Evolutionary conservation across 2,329 filamentous ascomycete genomes (phyloP).

Genomic region (Helotiales sp.): DNA sequence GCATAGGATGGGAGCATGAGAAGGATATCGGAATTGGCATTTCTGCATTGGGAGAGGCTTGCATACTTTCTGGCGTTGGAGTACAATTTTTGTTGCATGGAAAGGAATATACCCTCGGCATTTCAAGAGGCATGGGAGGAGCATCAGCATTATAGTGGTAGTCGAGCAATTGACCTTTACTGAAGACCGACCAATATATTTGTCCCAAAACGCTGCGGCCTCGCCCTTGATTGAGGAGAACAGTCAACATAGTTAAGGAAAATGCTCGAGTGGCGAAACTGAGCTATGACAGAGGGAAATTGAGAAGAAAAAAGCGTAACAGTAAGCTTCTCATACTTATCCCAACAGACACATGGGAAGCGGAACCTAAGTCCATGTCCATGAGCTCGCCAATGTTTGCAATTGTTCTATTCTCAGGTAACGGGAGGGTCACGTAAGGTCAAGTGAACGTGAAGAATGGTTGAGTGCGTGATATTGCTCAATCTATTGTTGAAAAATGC

Average conservation of each 20-base stretch:
- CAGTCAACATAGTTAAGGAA: no score
- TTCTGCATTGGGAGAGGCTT: not conserved
- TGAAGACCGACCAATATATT: not conserved
- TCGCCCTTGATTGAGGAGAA: no score
- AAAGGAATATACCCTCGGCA: slow-evolving; percentile 11
- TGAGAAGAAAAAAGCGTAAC: no score
- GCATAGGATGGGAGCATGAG: slow-evolving; percentile 7
- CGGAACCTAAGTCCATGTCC: no score
- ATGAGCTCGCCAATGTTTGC: no score
- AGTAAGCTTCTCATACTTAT: no score
- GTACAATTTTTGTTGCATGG: slow-evolving; percentile 1
- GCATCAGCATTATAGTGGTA: not conserved
- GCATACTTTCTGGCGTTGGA: not conserved
- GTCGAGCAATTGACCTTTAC: not conserved
- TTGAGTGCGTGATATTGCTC: not conserved
- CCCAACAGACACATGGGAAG: no score
- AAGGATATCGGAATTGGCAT: not conserved
- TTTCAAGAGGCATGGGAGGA: not conserved
- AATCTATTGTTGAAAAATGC: not conserved
- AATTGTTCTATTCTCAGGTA: no score
- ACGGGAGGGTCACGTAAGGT: no score
- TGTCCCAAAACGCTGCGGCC: not conserved
- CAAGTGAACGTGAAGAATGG: no score
- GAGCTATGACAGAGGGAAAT: no score
- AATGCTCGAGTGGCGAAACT: no score